phyloP scores from a whole-genome alignment of 371 early-diverging fungal species.

The Apophysomyces sp. region DNA sequence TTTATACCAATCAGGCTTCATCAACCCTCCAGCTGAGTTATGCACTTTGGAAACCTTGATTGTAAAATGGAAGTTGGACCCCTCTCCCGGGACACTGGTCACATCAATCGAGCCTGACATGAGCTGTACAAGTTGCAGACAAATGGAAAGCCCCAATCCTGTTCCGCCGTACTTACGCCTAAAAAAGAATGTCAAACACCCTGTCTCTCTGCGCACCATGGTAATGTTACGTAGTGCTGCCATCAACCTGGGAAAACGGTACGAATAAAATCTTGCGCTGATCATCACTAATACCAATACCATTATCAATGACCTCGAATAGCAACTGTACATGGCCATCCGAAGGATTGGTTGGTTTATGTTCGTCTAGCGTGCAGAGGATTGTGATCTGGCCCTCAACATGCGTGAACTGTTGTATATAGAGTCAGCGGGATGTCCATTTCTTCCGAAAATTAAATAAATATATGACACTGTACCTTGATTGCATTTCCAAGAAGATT shows the following conservation, averaged over 20 bases:
- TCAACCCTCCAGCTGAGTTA: conserved; percentile 17
- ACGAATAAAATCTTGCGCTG: conserved; percentile 58
- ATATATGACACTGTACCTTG: conserved; percentile 25
- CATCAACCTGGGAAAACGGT: conserved; percentile 60
- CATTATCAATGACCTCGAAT: conserved; percentile 50
- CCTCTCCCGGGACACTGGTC: conserved; percentile 50
- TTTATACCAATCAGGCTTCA: conserved; percentile 21
- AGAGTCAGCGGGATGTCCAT: no score
- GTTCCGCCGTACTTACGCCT: conserved; percentile 64
- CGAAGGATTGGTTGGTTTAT: conserved; percentile 7
- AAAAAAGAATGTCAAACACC: not conserved
- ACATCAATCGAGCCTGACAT: conserved; percentile 60
- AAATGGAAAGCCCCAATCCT: conserved; percentile 63
- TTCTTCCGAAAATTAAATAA: no score
- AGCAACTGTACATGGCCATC: conserved; percentile 18
- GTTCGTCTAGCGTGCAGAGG: conserved; percentile 31
- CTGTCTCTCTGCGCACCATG: not conserved
- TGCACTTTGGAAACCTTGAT: conserved; percentile 38
- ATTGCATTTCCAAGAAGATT: conserved; percentile 45
- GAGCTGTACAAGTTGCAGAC: conserved; percentile 50
- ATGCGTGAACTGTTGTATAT: conserved; percentile 46
- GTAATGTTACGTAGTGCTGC: conserved; percentile 48
- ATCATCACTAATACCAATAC: conserved; percentile 57
- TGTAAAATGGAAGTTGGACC: conserved; percentile 56
- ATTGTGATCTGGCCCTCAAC: conserved; percentile 48